A percentile compares a stretch with the other conserved stretches of the same genome.
phyloP scores from a whole-genome alignment of 768 basidiomycete species.

The Porpolomopsis calyptriformis region DNA sequence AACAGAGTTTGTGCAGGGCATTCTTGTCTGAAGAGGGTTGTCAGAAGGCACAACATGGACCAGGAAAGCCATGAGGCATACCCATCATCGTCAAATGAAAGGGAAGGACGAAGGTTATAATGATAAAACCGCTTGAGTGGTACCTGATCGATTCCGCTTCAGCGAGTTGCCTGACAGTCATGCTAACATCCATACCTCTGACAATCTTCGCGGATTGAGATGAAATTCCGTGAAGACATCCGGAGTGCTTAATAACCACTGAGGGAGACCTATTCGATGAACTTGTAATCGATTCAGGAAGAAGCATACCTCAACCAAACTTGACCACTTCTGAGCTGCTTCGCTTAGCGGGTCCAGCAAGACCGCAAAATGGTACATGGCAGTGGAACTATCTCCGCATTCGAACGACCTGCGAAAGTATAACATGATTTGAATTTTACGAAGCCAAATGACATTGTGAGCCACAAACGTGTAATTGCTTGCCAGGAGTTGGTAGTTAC shows the following conservation, averaged over 20 bases:
- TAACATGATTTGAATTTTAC: neutral
- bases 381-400: constrained; percentile 55
- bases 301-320: constrained; percentile 56
- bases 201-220: constrained; percentile 57
- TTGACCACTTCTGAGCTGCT: constrained; percentile 76
- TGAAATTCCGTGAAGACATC: constrained; percentile 66
- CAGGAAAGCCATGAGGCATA: constrained; percentile 24
- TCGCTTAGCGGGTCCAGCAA: constrained; percentile 82
- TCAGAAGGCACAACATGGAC: neutral
- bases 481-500: constrained; percentile 50
- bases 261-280: neutral
- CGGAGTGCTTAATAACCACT: constrained; percentile 60
- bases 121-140: constrained; percentile 92
- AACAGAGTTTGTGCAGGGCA: constrained; percentile 51
- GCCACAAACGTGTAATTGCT: constrained; percentile 53
- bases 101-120: constrained; percentile 48
- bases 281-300: neutral
- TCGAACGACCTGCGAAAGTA: constrained; percentile 46
- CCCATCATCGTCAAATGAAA: constrained; percentile 64
- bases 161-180: neutral
- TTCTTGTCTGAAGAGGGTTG: constrained; percentile 39
- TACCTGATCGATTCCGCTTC: constrained; percentile 36
- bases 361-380: constrained; percentile 59
- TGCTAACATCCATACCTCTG: constrained; percentile 44
- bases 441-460: neutral